Evolutionary conservation across 1,284 basidiomycete species (phyloP), one percentile per base, ranked within the genome.

Genomic region (Puccinia triticina): DNA sequence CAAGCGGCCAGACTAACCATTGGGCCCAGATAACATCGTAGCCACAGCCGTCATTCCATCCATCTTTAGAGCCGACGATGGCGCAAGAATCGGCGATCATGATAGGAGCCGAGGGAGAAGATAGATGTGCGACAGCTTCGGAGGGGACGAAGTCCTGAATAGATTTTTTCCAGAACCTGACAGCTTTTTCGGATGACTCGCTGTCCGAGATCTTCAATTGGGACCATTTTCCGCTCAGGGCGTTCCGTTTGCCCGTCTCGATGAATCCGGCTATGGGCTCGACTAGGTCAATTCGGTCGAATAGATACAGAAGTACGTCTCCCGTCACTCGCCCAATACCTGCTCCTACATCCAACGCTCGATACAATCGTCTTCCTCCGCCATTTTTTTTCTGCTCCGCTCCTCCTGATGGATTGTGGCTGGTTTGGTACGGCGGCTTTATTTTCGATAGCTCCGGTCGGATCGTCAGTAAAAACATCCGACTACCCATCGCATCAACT

Each of bases 1-100:
- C 77, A 59, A 84, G 84, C 85, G 83, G n/a, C 93, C 93, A 18
- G 40, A 96, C 89, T 88, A 94, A 96, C 95, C 95, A 97, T 87
- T 97, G 95, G 85, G 94, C 94, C 95, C 94, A 95, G 82, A 96
- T 90, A 21, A 94, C 89, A 87, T 94, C 92, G 86, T 92, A 93
- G 1, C 90, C 90, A 55, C 88, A 79, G 26, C 82, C 82, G 11
- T 55, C 61, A 57, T 74, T 34, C 72, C 29, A 34, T 40, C 23
- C 69, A 37, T 67, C 43, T 21, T 61, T 43, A 29, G 57, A 40
- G 50, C 37, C 64, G 77, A 43, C 48, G 50, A 43, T 43, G 74
- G 21, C 78, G 26, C n/a, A 61, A 21, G 5, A 76, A 37, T 29
- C 34, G 88, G 23, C 57, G 57, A n/a, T 11, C 53, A 88, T 85